These are phyloP conservation scores for Trypanosoma caninum DNA, from an alignment of 208 protist genomes.

Conservation along the genomic window DNA sequence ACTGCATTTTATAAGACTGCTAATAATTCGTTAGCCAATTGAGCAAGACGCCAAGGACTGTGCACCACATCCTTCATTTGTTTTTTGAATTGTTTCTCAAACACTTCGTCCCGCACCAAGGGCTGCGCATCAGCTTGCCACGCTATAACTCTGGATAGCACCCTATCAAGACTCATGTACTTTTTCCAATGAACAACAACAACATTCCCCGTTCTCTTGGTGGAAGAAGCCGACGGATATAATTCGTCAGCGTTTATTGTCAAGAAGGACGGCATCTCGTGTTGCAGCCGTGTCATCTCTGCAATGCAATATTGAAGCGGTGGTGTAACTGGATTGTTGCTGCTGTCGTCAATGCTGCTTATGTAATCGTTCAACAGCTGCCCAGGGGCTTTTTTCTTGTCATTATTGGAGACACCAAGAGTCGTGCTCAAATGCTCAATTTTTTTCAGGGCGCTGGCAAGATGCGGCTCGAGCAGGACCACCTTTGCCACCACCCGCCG, in stretches of 20 bases:
- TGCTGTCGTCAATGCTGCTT: conserved; percentile 34
- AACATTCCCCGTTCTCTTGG: background rate
- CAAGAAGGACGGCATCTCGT: conserved; percentile 37
- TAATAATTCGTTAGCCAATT: conserved; percentile 34
- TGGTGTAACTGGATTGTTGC: conserved; percentile 42
- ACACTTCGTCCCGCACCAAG: conserved; percentile 26
- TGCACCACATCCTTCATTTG: conserved; percentile 20
- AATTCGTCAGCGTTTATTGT: conserved; percentile 15
- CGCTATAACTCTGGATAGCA: conserved; percentile 26
- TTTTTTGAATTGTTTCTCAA: conserved; percentile 32
- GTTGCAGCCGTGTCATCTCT: conserved; percentile 33
- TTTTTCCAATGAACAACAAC: conserved; percentile 58
- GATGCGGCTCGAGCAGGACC: conserved; percentile 1
- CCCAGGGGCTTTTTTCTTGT: background rate
- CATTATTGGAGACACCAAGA: conserved; percentile 15
- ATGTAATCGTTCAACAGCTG: conserved; percentile 35
- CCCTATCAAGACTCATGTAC: conserved; percentile 40
- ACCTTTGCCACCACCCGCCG: conserved; percentile 24
- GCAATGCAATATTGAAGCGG: conserved; percentile 38
- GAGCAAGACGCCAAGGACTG: conserved; percentile 24
- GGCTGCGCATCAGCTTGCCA: conserved; percentile 33
- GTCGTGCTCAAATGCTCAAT: conserved; percentile 28
- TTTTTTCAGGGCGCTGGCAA: conserved; percentile 22
- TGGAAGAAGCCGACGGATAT: background rate
- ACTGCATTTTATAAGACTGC: conserved; percentile 16